These are phyloP conservation scores for Pneumocystis canis DNA, from an alignment of 1,139 yeast species.

Conservation along the genomic window DNA sequence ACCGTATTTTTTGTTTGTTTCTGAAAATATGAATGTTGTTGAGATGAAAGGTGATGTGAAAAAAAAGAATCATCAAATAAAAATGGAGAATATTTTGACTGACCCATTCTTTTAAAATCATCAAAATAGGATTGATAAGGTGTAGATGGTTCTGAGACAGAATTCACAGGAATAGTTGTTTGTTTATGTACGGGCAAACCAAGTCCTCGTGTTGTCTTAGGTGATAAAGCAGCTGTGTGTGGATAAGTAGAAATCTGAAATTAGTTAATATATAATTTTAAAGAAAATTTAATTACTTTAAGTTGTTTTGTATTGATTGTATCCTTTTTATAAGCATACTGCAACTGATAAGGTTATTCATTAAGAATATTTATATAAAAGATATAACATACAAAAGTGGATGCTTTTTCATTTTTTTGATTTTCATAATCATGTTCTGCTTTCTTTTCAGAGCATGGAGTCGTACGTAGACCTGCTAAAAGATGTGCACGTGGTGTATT, in stretches of 20 bases:
- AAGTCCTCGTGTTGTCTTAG: conserved; percentile 1
- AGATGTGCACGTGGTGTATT: not conserved
- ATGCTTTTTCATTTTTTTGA: not conserved
- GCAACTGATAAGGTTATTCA: not conserved
- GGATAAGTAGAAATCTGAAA: not conserved
- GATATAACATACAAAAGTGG: not conserved
- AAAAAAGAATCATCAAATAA: not conserved
- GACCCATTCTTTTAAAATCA: not conserved
- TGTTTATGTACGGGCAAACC: not conserved
- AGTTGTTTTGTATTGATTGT: not conserved
- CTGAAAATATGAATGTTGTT: not conserved
- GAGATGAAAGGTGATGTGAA: not conserved
- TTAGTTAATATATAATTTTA: not conserved
- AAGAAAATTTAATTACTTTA: not conserved
- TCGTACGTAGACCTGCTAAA: not conserved
- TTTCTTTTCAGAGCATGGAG: not conserved
- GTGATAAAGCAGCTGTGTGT: not conserved
- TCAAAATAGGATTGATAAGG: not conserved
- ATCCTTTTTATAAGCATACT: not conserved
- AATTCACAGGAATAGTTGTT: not conserved
- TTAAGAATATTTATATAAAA: not conserved
- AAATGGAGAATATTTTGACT: not conserved
- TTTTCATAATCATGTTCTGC: not conserved
- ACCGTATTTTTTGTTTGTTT: not conserved
- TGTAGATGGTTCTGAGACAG: not conserved